Evolutionary conservation across 108 stramenopile genomes (phyloP).

Genomic region (Cyclostephanos invisitatus): DNA sequence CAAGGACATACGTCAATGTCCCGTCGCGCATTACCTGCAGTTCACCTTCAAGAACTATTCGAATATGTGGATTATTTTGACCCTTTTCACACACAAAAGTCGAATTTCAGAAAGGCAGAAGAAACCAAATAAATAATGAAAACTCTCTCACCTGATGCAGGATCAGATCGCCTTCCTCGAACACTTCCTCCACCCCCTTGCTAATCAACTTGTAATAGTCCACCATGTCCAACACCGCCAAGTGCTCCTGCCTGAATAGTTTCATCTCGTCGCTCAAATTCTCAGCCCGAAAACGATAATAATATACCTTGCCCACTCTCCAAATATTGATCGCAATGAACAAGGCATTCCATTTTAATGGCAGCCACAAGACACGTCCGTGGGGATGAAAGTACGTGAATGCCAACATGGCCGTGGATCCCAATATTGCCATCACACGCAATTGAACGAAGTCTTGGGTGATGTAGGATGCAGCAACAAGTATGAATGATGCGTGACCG

Average conservation of each 20-base stretch:
- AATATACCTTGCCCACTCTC: constrained; percentile 59
- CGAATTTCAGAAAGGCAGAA: background rate
- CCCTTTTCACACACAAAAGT: constrained; percentile 34
- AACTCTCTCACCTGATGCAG: constrained; percentile 44
- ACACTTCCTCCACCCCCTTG: constrained; percentile 50
- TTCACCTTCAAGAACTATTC: constrained; percentile 74
- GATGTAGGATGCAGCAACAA: constrained; percentile 80
- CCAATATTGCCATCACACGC: constrained; percentile 76
- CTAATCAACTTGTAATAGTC: constrained; percentile 71
- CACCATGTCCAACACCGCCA: constrained; percentile 62
- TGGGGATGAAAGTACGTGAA: constrained; percentile 92
- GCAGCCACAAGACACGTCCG: constrained; percentile 83
- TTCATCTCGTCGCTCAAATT: constrained; percentile 52
- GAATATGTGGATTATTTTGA: constrained; percentile 60
- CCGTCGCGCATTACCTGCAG: constrained; percentile 71
- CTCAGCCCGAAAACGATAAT: constrained; percentile 56
- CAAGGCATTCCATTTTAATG: constrained; percentile 82
- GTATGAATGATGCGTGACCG: constrained; percentile 78
- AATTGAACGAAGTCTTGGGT: constrained; percentile 76
- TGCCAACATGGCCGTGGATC: constrained; percentile 71
- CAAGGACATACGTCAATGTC: constrained; percentile 65
- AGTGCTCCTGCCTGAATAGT: constrained; percentile 60
- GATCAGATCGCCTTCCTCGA: constrained; percentile 57
- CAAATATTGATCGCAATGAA: constrained; percentile 80
- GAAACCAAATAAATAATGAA: background rate